These are phyloP conservation scores for Vicia sativa DNA, from an alignment of 306 rosid species.

Conservation along the genomic window DNA sequence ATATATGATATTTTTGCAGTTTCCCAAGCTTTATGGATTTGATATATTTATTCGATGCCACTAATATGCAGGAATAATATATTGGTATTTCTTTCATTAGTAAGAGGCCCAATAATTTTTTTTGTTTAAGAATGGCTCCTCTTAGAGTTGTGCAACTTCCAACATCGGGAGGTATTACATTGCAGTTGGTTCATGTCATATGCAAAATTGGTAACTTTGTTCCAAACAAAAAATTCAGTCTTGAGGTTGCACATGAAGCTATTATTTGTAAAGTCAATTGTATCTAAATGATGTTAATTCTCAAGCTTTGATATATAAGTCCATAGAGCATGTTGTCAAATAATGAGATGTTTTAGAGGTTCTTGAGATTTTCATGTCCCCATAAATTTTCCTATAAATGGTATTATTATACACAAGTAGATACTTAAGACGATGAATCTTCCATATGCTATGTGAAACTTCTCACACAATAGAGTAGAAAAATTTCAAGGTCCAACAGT, in stretches of 20 bases:
- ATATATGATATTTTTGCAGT: conserved; percentile 52
- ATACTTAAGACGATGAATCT: too few species aligned
- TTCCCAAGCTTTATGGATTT: conserved; percentile 69
- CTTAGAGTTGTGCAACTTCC: conserved; percentile 75
- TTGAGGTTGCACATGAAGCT: conserved; percentile 70
- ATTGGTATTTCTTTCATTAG: conserved; percentile 40
- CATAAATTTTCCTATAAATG: too few species aligned
- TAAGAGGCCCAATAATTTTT: conserved; percentile 64
- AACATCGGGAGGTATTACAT: conserved; percentile 63
- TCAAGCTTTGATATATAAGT: too few species aligned
- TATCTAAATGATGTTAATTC: too few species aligned
- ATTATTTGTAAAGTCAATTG: conserved; percentile 68
- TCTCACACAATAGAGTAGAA: too few species aligned
- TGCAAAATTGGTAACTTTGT: conserved; percentile 47
- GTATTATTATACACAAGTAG: too few species aligned
- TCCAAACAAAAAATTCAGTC: conserved; percentile 70
- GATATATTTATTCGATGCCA: conserved; percentile 54
- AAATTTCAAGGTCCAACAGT: too few species aligned
- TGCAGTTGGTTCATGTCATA: conserved; percentile 61
- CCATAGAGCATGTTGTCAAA: too few species aligned
- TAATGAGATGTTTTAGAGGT: too few species aligned
- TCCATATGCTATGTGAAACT: too few species aligned
- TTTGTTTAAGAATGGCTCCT: too few species aligned
- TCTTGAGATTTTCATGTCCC: too few species aligned
- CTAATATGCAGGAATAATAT: conserved; percentile 57